A percentile compares a stretch with the other conserved stretches of the same genome.
Evolutionary conservation across 208 protist genomes (phyloP).

Genomic region (Crithidia sp.): DNA sequence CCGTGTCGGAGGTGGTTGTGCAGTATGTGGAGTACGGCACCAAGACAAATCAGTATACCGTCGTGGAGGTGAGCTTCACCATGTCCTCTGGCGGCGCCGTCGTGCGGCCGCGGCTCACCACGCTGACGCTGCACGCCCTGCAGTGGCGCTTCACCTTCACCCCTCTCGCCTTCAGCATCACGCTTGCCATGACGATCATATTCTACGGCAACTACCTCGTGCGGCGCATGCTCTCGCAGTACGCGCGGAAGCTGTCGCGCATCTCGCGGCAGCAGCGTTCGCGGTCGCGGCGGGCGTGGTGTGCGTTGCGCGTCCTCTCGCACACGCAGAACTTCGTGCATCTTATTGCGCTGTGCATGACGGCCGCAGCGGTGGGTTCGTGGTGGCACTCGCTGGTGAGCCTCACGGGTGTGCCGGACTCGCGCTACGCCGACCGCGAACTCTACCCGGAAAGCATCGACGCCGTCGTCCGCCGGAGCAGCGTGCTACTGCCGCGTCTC

Average conservation of each 20-base stretch:
- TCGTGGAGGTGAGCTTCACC: constrained; percentile 18
- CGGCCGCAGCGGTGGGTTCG: constrained; percentile 4
- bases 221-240: constrained; percentile 19
- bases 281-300: constrained; percentile 12
- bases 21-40: constrained; percentile 28
- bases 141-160: constrained; percentile 16
- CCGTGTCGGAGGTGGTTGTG: constrained; percentile 27
- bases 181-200: constrained; percentile 4
- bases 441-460: constrained; percentile 12
- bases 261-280: constrained; percentile 11
- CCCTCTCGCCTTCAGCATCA: constrained; percentile 21
- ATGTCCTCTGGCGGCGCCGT: constrained; percentile 22
- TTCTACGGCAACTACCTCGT: constrained; percentile 22
- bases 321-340: constrained; percentile 29
- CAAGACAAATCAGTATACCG: constrained; percentile 17
- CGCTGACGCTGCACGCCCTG: constrained; percentile 11
- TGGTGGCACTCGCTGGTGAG: constrained; percentile 18
- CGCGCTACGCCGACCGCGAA: constrained; percentile 5
- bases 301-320: constrained; percentile 4
- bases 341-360: constrained; percentile 8
- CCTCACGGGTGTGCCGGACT: not conserved
- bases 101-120: constrained; percentile 16
- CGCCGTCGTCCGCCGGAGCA: constrained; percentile 2
- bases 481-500: constrained; percentile 18
- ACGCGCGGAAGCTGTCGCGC: not conserved